A percentile compares a stretch with the other conserved stretches of the same genome.
These are phyloP conservation scores for Sporothrix globosa DNA, from an alignment of 2,329 filamentous ascomycete genomes.

Conservation along the genomic window DNA sequence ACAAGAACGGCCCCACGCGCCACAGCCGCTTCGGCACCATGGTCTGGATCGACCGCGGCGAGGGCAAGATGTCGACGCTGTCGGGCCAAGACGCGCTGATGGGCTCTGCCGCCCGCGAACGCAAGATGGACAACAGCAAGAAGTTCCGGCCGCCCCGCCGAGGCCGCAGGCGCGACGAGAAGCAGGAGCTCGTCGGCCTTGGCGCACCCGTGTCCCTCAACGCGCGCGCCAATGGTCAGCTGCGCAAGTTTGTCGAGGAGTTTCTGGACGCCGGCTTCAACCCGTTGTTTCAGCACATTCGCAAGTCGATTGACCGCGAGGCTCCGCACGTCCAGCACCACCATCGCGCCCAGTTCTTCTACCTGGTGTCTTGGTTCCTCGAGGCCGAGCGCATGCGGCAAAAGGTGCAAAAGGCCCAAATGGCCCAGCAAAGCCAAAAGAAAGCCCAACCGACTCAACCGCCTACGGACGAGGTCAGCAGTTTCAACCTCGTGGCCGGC, in stretches of 20 bases:
- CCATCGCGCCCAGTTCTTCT: conserved; percentile 87
- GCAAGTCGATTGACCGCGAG: conserved; percentile 88
- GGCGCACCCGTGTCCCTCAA: conserved; percentile 73
- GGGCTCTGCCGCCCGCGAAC: conserved; percentile 70
- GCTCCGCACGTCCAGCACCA: conserved; percentile 76
- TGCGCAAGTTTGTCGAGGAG: conserved; percentile 84
- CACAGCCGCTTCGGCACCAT: conserved; percentile 97
- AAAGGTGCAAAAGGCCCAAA: conserved; percentile 56
- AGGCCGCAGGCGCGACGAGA: conserved; percentile 62
- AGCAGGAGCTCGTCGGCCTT: conserved; percentile 64
- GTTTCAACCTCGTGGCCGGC: conserved; percentile 82
- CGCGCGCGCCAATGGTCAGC: conserved; percentile 70
- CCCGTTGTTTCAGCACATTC: conserved; percentile 79
- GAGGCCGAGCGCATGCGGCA: conserved; percentile 78
- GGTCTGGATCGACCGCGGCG: conserved; percentile 91
- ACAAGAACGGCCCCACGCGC: conserved; percentile 76
- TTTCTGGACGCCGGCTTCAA: conserved; percentile 97
- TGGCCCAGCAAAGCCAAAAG: conserved; percentile 54
- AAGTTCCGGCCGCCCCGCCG: conserved; percentile 82
- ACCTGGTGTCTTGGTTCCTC: conserved; percentile 89
- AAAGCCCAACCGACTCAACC: conserved; percentile 40
- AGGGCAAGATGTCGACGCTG: conserved; percentile 80
- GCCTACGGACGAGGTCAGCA: conserved; percentile 62
- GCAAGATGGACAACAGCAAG: conserved; percentile 90
- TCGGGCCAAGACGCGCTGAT: conserved; percentile 85